Percentiles rank a stretch among this genome's conserved stretches.
Conservation (phyloP, 179 eudicot species). For the Silene coronaria region DNA sequence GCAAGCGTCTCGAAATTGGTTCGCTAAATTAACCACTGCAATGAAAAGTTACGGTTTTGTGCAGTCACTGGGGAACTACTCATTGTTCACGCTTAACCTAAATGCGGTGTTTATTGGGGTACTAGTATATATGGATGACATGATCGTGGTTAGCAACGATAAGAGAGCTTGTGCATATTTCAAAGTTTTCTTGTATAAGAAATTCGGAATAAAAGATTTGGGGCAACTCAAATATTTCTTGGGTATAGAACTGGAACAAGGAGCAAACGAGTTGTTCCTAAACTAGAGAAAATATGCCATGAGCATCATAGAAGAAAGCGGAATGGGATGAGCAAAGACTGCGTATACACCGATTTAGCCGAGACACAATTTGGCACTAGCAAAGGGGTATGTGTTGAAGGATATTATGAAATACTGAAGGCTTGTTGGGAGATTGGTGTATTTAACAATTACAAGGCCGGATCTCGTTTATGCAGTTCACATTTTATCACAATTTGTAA, state of each 20-base stretch:
- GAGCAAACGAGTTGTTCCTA: not conserved
- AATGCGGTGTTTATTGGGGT: not conserved
- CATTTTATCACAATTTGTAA: too few relatives aligned
- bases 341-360: not conserved
- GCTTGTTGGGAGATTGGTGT: too few relatives aligned
- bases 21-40: not conserved
- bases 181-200: not conserved
- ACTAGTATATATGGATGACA: not conserved
- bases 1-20: too few relatives aligned
- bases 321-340: not conserved
- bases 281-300: not conserved
- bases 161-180: not conserved
- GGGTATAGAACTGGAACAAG: conserved; percentile 2
- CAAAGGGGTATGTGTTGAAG: not conserved
- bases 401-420: too few relatives aligned
- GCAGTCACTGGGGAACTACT: not conserved
- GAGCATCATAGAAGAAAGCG: not conserved
- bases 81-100: not conserved
- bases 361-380: not conserved
- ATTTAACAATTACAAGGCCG: too few relatives aligned
- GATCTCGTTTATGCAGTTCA: too few relatives aligned
- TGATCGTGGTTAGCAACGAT: not conserved
- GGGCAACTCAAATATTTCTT: not conserved
- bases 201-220: too few relatives aligned
- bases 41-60: conserved; percentile 6